Evolutionary conservation across 495 filamentous ascomycete species (phyloP), one percentile per base, ranked within the genome.

Genomic region (Cercophora samala): DNA sequence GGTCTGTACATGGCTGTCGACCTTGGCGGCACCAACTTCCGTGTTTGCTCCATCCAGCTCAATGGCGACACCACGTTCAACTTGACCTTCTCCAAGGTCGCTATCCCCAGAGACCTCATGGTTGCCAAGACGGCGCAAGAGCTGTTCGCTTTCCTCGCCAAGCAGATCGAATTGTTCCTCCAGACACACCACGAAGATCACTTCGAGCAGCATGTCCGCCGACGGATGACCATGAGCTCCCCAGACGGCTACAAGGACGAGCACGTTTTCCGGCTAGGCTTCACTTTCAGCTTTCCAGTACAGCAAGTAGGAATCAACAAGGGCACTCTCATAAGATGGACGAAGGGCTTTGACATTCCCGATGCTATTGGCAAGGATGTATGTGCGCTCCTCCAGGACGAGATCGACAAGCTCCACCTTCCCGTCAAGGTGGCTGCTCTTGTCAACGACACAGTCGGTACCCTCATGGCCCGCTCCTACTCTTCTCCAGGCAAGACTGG

Each of bases 201-300:
- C 74, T 98, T 97, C 68, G 84, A 89, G 67, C 83, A 85, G 51
- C 86, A 93, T 74, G 70, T 87, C 62, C 83, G 83, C 59, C 86
- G 89, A 62, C 84, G 86, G 29, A 77, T 82, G 64, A 85, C 87
- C 2, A 77, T 80, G 32, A 83, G 80, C 76, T 78, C 80, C 18
- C 80, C 80, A 1, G 83, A 85, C 25, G 85, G 82, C 9, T 85
- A 80, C 68, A 78, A 75, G 53, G 85, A 89, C 51, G 86, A 91
- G 74, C 83, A 96, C 58, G 83, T 93, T 63, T 96, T 99, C 76
- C 88, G 92, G 72, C 82, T 99, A 15, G 95, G 95, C 18, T 98
- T 99, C 80, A 98, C 95, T 46, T 99, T 99, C 81, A 93, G 90
- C 75, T 99, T 99, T 78, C 95, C 95, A 18, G 95, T 99, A 25